phyloP scores from a whole-genome alignment of 2,329 filamentous ascomycete species.

The Diatrype stigma region DNA sequence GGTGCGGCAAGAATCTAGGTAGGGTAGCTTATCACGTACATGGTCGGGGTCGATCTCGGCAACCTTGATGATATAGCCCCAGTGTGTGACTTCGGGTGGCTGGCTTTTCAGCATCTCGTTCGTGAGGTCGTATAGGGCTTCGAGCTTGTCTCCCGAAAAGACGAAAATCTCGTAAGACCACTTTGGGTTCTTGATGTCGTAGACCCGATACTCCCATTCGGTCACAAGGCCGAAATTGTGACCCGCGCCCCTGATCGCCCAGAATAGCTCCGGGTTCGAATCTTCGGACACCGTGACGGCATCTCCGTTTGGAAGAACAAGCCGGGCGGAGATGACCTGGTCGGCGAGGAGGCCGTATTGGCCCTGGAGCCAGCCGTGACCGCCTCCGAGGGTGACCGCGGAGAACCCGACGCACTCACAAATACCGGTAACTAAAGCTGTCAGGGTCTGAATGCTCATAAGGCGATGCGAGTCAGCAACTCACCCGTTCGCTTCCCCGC shows the following conservation, averaged over 20 bases:
- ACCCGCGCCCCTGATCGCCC: constrained; percentile 15
- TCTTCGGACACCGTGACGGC: constrained; percentile 11
- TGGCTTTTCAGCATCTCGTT: constrained; percentile 12
- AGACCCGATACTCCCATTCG: constrained; percentile 12
- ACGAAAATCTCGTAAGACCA: constrained; percentile 18
- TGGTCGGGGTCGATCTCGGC: constrained; percentile 12
- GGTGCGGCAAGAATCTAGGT: background rate
- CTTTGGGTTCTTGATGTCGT: constrained; percentile 8
- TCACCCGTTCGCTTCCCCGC: constrained; percentile 24
- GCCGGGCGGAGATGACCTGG: constrained; percentile 13
- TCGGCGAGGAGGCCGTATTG: constrained; percentile 16
- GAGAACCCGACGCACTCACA: constrained; percentile 6
- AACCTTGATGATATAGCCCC: constrained; percentile 15
- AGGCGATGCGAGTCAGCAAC: background rate
- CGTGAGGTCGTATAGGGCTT: constrained; percentile 8
- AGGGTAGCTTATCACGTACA: constrained; percentile 3
- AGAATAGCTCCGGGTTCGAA: constrained; percentile 25
- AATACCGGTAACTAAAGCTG: constrained; percentile 1
- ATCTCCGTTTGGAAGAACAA: constrained; percentile 13
- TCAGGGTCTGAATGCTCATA: background rate
- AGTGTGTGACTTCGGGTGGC: constrained; percentile 11
- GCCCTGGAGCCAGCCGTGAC: constrained; percentile 16
- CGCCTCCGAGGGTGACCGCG: constrained; percentile 3
- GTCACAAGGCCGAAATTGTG: constrained; percentile 19
- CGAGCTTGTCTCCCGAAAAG: constrained; percentile 15